These are phyloP conservation scores for Lactarius trivialis DNA, from an alignment of 768 basidiomycete genomes.

Conservation along the genomic window DNA sequence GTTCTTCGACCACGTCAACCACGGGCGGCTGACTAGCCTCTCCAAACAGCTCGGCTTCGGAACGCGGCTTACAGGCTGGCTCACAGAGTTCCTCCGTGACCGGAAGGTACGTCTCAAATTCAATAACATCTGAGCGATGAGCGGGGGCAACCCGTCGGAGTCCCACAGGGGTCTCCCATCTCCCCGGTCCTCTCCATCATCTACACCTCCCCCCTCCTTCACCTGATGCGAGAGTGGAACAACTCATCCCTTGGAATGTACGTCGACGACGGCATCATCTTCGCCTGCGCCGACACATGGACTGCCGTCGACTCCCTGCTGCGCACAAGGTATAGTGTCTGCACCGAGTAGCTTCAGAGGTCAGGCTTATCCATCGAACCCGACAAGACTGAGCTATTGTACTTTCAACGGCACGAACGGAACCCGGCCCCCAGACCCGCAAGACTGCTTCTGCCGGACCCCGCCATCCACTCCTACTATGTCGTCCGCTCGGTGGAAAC, in stretches of 20 bases:
- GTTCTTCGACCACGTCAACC: slow-evolving; percentile 25
- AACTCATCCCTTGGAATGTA: background rate
- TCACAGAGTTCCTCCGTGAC: background rate
- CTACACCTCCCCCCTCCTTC: background rate
- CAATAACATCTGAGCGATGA: background rate
- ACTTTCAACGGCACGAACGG: background rate
- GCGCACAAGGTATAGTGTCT: background rate
- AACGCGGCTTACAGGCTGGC: too few relatives aligned
- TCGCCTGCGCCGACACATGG: background rate
- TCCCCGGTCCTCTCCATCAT: background rate
- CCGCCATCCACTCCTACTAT: background rate
- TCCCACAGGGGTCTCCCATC: background rate
- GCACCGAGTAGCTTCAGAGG: background rate
- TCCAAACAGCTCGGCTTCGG: too few relatives aligned
- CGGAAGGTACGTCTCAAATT: background rate
- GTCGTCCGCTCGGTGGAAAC: too few relatives aligned
- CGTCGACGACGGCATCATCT: background rate
- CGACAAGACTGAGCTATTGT: background rate
- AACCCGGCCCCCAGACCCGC: background rate
- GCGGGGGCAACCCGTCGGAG: background rate
- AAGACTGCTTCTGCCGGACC: background rate
- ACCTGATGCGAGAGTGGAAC: background rate
- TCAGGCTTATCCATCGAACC: background rate
- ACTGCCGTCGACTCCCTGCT: too few relatives aligned
- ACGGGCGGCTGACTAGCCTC: too few relatives aligned